Base-by-base conservation (phyloP, 2,329 filamentous ascomycete genomes). In the Penicillium frequentans region DNA sequence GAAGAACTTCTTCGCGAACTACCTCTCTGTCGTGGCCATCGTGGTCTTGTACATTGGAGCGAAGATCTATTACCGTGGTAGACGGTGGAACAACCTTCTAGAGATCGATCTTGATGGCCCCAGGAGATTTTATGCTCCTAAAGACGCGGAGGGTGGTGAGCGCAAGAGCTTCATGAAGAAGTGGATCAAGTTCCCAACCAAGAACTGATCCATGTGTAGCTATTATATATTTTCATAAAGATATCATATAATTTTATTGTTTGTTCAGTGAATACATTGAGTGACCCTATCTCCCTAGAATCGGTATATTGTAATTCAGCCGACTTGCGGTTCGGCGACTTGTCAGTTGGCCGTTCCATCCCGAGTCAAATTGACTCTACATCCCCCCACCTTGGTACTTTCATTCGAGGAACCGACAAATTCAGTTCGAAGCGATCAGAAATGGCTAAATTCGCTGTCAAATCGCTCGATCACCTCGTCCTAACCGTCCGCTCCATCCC, bases 391-490 rank as follows among this genome's bases (percentile, higher is more conserved):
- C 16, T 31, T n/a, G 4, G 3, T 5, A 16, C 7, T 10, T 29
- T 47, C 24, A 21, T 23, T 11, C 10, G 14, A 43, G 2, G 43
- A 39, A 53, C 44, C 37, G 19, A 31, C 24, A 47, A 45, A 48
- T 19, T 11, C 37, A 13, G 3, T 21, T 5, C 7, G 3, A 5
- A 21, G 9, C 2, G 9, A 42, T 23, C 35, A 13, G 5, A 13
- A 39, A 42, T 42, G 3, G 55, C 51, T 11, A 67, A 55, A 51
- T 64, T 69, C 21, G 44, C 59, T 11, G 73, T 79, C 57, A 77
- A 73, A 50, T 79, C 82, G 9, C 74, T 87, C 14, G 84, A 87
- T 68, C 85, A 87, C 62, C 71, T 87, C 9, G 84, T 87, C 58
- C 75, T 87, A 19, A 87, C 85, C 1, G 84, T 84, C 58, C 73